These are phyloP conservation scores for Sarocladium oryzae DNA, from an alignment of 2,329 filamentous ascomycete species.

Conservation along the genomic window DNA sequence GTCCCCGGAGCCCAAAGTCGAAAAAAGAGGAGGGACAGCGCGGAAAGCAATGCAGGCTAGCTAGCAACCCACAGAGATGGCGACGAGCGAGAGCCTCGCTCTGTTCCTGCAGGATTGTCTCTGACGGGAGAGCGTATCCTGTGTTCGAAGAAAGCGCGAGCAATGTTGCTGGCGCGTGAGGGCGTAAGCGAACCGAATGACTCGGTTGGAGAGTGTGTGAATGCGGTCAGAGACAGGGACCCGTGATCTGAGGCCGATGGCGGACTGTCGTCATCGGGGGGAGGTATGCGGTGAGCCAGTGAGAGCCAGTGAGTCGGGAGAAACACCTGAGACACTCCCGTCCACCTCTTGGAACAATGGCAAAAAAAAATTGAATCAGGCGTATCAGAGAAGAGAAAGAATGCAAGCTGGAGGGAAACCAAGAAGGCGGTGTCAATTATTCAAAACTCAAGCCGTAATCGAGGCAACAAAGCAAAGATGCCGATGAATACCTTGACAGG, in stretches of 20 bases:
- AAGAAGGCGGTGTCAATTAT: too few species aligned
- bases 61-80: not conserved
- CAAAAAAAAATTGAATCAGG: too few species aligned
- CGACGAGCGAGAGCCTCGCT: not conserved
- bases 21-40: constrained; percentile 6
- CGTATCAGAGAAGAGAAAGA: too few species aligned
- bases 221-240: constrained; percentile 9
- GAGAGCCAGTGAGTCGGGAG: too few species aligned
- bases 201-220: constrained; percentile 5
- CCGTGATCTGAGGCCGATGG: constrained; percentile 10
- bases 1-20: not conserved
- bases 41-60: not conserved
- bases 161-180: not conserved
- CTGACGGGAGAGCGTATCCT: not conserved
- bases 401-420: too few species aligned
- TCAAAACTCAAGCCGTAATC: too few species aligned
- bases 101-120: not conserved
- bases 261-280: constrained; percentile 10
- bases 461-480: too few species aligned
- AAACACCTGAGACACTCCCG: too few species aligned
- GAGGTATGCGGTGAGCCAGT: not conserved
- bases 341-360: too few species aligned
- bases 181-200: constrained; percentile 6
- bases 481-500: too few species aligned
- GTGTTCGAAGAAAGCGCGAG: not conserved